Percentiles rank a stretch among this genome's conserved stretches.
Evolutionary conservation across 345 rosid species (phyloP).

Genomic region (Brassica cretica): DNA sequence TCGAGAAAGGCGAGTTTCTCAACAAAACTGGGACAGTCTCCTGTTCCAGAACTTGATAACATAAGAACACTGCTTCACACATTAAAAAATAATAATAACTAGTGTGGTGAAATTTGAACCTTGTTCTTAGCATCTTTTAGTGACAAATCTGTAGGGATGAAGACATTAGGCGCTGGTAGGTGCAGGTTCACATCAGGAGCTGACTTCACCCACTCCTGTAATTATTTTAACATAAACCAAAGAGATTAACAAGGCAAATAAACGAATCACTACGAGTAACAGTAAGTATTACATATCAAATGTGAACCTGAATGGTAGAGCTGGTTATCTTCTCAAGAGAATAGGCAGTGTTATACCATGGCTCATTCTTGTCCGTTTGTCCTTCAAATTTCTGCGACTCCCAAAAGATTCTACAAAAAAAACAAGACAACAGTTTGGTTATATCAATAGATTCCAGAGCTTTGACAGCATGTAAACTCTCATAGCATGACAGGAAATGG

Average conservation of each 20-base stretch:
- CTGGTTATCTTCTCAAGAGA: slow-evolving; percentile 59
- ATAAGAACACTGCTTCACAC: slow-evolving; percentile 22
- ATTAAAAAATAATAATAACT: neutral
- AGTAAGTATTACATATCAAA: slow-evolving; percentile 13
- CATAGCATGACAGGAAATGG: neutral
- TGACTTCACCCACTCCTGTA: slow-evolving; percentile 78
- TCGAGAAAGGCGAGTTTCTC: slow-evolving; percentile 65
- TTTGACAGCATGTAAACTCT: neutral
- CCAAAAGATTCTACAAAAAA: slow-evolving; percentile 75
- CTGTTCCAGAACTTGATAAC: slow-evolving; percentile 47
- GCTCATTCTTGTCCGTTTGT: slow-evolving; percentile 68
- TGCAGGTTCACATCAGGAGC: slow-evolving; percentile 68
- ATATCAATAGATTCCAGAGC: neutral
- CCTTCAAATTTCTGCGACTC: slow-evolving; percentile 92
- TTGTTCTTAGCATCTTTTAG: slow-evolving; percentile 59
- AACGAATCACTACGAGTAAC: neutral
- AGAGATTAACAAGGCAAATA: neutral
- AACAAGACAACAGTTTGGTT: slow-evolving; percentile 12
- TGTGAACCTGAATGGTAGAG: slow-evolving; percentile 63
- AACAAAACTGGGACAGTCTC: slow-evolving; percentile 57
- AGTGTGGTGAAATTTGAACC: slow-evolving; percentile 44
- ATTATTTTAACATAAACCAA: slow-evolving; percentile 27
- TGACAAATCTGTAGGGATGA: slow-evolving; percentile 84
- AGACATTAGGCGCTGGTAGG: slow-evolving; percentile 69
- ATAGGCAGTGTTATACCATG: slow-evolving; percentile 91